Evolutionary conservation across 1,139 yeast species (phyloP).

Genomic region (Petasospora fabianii): DNA sequence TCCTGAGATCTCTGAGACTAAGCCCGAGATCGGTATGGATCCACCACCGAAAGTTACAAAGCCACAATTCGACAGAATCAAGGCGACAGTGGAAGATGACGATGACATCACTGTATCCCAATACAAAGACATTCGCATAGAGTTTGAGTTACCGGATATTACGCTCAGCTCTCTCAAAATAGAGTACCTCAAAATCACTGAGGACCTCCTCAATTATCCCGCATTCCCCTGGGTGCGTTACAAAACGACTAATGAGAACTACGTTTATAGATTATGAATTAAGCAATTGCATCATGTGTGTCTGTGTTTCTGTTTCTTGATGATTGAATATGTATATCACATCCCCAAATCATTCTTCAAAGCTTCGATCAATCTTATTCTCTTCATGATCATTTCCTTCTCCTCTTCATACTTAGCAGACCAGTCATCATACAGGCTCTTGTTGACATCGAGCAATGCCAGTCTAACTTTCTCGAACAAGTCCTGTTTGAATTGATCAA

Average conservation of each 20-base stretch:
- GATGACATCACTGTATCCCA: slow-evolving; percentile 35
- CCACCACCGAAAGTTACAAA: slow-evolving; percentile 37
- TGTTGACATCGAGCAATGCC: slow-evolving; percentile 21
- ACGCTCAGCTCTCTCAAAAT: slow-evolving; percentile 72
- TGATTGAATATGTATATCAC: not conserved
- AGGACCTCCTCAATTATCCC: slow-evolving; percentile 65
- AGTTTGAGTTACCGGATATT: slow-evolving; percentile 64
- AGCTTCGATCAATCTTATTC: slow-evolving; percentile 34
- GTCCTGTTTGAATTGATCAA: slow-evolving; percentile 21
- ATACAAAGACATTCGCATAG: slow-evolving; percentile 40
- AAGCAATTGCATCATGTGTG: not conserved
- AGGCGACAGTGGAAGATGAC: slow-evolving; percentile 35
- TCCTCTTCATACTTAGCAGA: slow-evolving; percentile 22
- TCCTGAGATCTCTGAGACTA: slow-evolving; percentile 48
- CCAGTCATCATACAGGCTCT: slow-evolving; percentile 22
- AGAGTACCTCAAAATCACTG: slow-evolving; percentile 66
- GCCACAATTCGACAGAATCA: slow-evolving; percentile 34
- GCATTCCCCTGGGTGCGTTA: slow-evolving; percentile 83
- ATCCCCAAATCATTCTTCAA: slow-evolving; percentile 32
- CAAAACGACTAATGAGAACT: slow-evolving; percentile 51
- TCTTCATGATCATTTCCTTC: slow-evolving; percentile 17
- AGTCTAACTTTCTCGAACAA: slow-evolving; percentile 26
- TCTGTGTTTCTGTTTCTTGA: not conserved
- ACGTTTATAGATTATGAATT: slow-evolving; percentile 27
- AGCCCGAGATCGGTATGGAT: slow-evolving; percentile 44